A percentile compares a stretch with the other conserved stretches of the same genome.
These are phyloP conservation scores for Fusarium veterinarium DNA, from an alignment of 2,329 filamentous ascomycete genomes.

Conservation along the genomic window DNA sequence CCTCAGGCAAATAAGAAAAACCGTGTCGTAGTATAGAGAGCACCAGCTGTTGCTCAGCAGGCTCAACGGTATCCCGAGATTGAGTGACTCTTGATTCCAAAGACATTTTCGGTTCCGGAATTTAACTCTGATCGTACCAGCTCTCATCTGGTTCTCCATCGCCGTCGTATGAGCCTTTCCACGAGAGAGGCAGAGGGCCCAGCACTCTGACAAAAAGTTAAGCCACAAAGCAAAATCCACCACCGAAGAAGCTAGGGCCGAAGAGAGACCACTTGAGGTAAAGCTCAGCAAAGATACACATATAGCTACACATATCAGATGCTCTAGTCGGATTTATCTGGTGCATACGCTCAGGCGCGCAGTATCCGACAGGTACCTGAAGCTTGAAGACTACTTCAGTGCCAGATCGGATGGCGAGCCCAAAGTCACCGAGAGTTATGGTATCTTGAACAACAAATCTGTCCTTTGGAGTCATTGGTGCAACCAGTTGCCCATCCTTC, in stretches of 20 bases:
- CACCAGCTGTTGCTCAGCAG: neutral
- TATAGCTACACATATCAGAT: neutral
- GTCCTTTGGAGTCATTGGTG: neutral
- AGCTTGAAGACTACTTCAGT: neutral
- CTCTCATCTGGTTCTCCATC: neutral
- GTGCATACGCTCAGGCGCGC: neutral
- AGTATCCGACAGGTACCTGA: neutral
- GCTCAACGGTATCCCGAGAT: fast-evolving
- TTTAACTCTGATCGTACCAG: neutral
- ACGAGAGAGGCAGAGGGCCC: neutral
- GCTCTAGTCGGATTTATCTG: neutral
- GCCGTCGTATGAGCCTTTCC: neutral
- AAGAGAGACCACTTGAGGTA: neutral
- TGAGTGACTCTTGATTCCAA: neutral
- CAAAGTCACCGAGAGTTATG: neutral
- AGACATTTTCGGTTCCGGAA: fast-evolving
- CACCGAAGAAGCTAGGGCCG: fast-evolving
- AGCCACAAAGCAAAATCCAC: neutral
- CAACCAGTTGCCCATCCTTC: fast-evolving
- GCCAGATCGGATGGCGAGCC: neutral
- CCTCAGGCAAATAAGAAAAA: neutral
- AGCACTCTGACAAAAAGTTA: fast-evolving
- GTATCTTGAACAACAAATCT: neutral
- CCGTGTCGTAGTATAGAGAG: neutral
- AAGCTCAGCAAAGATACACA: neutral